These are phyloP conservation scores for Corinectria fuckeliana DNA, from an alignment of 2,329 filamentous ascomycete genomes.

Conservation along the genomic window DNA sequence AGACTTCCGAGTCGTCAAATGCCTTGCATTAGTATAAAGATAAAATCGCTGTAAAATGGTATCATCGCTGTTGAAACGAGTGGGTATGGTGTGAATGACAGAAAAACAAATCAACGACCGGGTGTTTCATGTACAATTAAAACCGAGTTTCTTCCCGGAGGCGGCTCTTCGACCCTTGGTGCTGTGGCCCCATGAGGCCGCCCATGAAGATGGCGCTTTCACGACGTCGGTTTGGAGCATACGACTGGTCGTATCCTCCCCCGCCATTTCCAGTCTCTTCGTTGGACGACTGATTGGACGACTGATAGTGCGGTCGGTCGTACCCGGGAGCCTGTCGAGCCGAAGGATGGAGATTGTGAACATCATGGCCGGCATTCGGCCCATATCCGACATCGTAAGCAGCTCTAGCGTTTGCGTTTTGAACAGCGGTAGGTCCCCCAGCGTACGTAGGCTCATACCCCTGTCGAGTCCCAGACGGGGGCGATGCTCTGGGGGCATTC, in stretches of 20 bases:
- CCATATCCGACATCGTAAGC: slow-evolving; percentile 54
- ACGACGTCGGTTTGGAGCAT: slow-evolving; percentile 58
- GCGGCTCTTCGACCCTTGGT: slow-evolving; percentile 60
- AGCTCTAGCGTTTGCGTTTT: slow-evolving; percentile 43
- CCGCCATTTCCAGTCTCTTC: slow-evolving; percentile 34
- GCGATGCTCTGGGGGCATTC: slow-evolving; percentile 45
- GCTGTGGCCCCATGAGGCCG: slow-evolving; percentile 53
- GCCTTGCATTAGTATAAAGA: slow-evolving; percentile 33
- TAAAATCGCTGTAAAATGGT: slow-evolving; percentile 37
- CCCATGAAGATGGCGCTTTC: slow-evolving; percentile 68
- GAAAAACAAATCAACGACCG: slow-evolving; percentile 34
- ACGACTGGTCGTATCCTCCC: slow-evolving; percentile 47
- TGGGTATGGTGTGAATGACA: slow-evolving; percentile 41
- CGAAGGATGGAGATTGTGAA: slow-evolving; percentile 20
- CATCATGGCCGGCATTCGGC: slow-evolving; percentile 35
- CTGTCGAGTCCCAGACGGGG: slow-evolving; percentile 50
- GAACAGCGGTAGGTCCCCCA: slow-evolving; percentile 44
- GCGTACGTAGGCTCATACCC: slow-evolving; percentile 54
- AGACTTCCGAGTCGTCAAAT: slow-evolving; percentile 1
- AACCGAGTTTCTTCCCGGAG: slow-evolving; percentile 62
- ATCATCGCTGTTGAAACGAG: slow-evolving; percentile 42
- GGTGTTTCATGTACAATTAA: slow-evolving; percentile 39
- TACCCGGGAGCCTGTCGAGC: slow-evolving; percentile 43
- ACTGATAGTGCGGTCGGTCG: slow-evolving; percentile 47
- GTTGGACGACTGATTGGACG: slow-evolving; percentile 33